Evolutionary conservation across 495 filamentous ascomycete species (phyloP).

Genomic region (Aspergillus indologenus): DNA sequence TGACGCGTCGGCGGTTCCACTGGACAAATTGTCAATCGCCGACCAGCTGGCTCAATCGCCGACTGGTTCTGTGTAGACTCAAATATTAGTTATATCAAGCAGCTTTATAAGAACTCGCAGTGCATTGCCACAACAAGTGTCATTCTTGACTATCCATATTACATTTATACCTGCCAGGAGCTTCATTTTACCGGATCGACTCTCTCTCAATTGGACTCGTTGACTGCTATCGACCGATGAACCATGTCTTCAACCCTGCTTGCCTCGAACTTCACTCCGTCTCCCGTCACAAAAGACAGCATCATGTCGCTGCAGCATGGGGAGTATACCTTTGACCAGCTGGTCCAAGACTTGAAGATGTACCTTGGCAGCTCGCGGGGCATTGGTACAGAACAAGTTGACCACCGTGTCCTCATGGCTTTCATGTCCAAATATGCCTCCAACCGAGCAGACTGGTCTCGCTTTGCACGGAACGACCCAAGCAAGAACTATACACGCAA

Average conservation of each 20-base stretch:
- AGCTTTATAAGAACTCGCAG: background rate
- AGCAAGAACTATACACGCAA: conserved; percentile 41
- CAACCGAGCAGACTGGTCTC: conserved; percentile 33
- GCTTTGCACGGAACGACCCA: conserved; percentile 33
- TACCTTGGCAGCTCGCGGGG: conserved; percentile 29
- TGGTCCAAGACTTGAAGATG: conserved; percentile 31
- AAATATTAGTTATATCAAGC: background rate
- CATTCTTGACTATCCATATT: background rate
- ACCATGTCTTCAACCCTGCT: background rate
- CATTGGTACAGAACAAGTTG: conserved; percentile 26
- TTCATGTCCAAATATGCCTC: conserved; percentile 32
- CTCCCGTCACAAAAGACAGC: background rate
- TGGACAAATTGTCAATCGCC: background rate
- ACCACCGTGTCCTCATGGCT: conserved; percentile 20
- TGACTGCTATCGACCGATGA: background rate
- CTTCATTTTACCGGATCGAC: background rate
- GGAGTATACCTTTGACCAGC: conserved; percentile 25
- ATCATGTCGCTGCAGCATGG: background rate
- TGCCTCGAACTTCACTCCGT: background rate
- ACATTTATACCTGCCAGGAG: background rate
- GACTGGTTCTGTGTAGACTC: background rate
- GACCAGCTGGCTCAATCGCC: background rate
- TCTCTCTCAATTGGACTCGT: background rate
- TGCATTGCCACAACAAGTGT: background rate
- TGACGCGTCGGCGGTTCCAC: background rate